phyloP scores from a whole-genome alignment of 129 eudicot genomes.

The Centella asiatica region DNA sequence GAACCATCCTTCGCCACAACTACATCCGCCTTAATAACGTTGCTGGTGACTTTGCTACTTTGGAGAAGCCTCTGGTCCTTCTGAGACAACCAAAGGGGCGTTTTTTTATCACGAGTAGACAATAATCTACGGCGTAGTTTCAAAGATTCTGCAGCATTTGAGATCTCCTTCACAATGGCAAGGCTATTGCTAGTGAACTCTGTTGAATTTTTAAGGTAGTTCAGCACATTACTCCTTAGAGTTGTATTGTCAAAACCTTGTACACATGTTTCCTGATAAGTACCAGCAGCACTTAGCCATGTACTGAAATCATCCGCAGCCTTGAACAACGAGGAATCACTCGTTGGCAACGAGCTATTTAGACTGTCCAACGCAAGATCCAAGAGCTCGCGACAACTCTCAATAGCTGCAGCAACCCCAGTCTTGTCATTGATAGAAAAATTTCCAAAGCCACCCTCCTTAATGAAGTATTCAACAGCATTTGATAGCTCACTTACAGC shows the following conservation, averaged over 20 bases:
- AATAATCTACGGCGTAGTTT: conserved; percentile 34
- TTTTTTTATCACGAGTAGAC: conserved; percentile 14
- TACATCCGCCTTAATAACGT: conserved; percentile 32
- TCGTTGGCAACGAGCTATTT: conserved; percentile 21
- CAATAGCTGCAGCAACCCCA: conserved; percentile 23
- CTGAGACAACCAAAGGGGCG: conserved; percentile 36
- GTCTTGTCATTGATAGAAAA: neutral
- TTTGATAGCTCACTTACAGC: conserved; percentile 41
- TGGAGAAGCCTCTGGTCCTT: conserved; percentile 45
- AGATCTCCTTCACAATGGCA: conserved; percentile 35
- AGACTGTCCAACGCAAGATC: conserved; percentile 52
- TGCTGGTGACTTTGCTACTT: conserved; percentile 9
- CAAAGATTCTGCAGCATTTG: conserved; percentile 14
- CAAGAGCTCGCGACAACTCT: conserved; percentile 43
- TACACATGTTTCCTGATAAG: conserved; percentile 57
- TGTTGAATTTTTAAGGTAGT: conserved; percentile 26
- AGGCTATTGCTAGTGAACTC: conserved; percentile 57
- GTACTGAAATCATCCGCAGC: conserved; percentile 46
- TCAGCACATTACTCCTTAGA: conserved; percentile 1
- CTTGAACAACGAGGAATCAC: conserved; percentile 10
- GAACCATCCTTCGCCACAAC: conserved; percentile 62
- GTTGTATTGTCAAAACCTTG: conserved; percentile 23
- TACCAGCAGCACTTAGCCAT: conserved; percentile 67
- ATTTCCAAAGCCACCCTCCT: conserved; percentile 4
- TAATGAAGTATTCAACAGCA: conserved; percentile 6